Conservation (phyloP, 2,329 filamentous ascomycete species). For the Waltergamsia citrina region DNA sequence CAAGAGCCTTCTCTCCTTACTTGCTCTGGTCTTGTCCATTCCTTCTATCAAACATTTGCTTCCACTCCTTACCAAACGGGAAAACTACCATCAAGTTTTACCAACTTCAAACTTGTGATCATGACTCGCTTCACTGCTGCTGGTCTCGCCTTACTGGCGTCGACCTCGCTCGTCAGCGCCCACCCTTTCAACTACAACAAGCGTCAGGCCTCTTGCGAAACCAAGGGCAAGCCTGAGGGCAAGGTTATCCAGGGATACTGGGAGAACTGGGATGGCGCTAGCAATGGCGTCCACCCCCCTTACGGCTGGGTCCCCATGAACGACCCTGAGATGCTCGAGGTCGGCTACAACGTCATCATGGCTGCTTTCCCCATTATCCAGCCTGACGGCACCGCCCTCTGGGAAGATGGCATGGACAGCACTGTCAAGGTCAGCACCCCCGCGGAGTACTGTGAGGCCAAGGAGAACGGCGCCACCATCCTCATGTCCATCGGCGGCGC, state of each 20-base stretch:
- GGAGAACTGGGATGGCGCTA: slow-evolving; percentile 25
- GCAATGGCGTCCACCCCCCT: slow-evolving; percentile 19
- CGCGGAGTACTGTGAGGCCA: slow-evolving; percentile 21
- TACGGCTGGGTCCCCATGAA: slow-evolving; percentile 23
- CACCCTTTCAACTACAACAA: no score
- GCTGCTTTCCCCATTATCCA: slow-evolving; percentile 23
- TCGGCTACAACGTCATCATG: slow-evolving; percentile 24
- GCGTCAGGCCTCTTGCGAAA: slow-evolving; percentile 17
- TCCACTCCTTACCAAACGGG: no score
- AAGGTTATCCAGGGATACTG: slow-evolving; percentile 24
- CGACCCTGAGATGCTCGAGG: slow-evolving; percentile 14
- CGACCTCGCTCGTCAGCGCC: no score
- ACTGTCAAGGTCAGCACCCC: slow-evolving; percentile 18
- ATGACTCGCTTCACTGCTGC: no score
- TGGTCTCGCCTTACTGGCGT: no score
- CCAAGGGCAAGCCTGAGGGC: slow-evolving; percentile 19
- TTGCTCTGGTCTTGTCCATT: no score
- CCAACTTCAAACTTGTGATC: no score
- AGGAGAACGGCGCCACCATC: slow-evolving; percentile 21
- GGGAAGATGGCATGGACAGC: slow-evolving; percentile 22
- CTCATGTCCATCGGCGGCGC: slow-evolving; percentile 24
- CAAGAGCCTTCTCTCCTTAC: no score
- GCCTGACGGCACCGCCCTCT: slow-evolving; percentile 20
- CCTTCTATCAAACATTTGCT: no score
- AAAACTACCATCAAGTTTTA: no score